Evolutionary conservation across 352 stramenopile genomes (phyloP).

Genomic region (Phytopythium delawarense): DNA sequence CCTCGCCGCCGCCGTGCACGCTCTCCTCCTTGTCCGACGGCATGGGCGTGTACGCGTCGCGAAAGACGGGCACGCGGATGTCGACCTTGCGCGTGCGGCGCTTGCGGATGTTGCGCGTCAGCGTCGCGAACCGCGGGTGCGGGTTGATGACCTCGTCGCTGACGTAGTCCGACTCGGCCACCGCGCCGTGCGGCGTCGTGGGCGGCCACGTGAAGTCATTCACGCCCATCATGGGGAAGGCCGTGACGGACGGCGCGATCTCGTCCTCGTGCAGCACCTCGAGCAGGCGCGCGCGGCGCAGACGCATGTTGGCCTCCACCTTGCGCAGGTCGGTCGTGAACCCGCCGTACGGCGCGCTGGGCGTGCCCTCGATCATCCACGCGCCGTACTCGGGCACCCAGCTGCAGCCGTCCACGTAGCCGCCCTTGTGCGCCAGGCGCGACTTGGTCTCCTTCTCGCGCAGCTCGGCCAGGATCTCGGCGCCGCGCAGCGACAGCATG

Average conservation of each 20-base stretch:
- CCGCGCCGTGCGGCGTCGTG: slow-evolving; percentile 51
- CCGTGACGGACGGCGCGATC: slow-evolving; percentile 95
- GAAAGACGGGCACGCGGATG: slow-evolving; percentile 85
- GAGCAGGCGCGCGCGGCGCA: slow-evolving; percentile 93
- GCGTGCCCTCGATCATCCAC: slow-evolving; percentile 99
- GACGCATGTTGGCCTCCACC: slow-evolving; percentile 98
- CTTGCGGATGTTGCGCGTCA: slow-evolving; percentile 98
- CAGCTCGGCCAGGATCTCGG: slow-evolving; percentile 94
- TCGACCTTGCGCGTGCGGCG: slow-evolving; percentile 84
- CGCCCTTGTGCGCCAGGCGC: slow-evolving; percentile 9
- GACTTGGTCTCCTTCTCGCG: slow-evolving; percentile 82
- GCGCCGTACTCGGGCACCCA: slow-evolving; percentile 99
- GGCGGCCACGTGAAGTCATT: slow-evolving; percentile 87
- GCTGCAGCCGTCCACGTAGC: slow-evolving; percentile 89
- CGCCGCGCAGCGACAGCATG: slow-evolving; percentile 89
- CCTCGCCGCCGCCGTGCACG: slow-evolving; percentile 3
- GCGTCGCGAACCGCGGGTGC: slow-evolving; percentile 97
- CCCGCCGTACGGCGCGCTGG: slow-evolving; percentile 91
- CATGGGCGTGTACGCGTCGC: slow-evolving; percentile 75
- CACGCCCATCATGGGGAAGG: slow-evolving; percentile 96
- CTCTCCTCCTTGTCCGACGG: slow-evolving; percentile 69
- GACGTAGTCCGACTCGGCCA: slow-evolving; percentile 95
- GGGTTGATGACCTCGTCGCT: slow-evolving; percentile 98
- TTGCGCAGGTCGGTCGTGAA: slow-evolving; percentile 94
- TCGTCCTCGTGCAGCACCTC: slow-evolving; percentile 93